Percentiles rank a stretch among this genome's conserved stretches.
Conservation (phyloP, 2,329 filamentous ascomycete species). For the Stromatinia cepivora region DNA sequence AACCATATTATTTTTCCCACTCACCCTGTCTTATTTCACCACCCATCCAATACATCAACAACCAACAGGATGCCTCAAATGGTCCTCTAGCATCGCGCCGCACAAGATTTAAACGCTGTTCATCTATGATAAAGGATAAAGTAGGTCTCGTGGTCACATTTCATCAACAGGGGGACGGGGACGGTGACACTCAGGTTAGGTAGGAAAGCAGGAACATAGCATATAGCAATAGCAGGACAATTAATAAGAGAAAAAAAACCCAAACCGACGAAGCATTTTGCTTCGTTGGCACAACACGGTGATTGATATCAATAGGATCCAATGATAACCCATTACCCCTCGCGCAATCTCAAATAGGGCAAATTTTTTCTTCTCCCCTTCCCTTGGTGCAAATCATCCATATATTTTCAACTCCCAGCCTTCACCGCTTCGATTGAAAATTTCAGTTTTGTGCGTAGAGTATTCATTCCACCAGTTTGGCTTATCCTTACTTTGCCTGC, state of each 20-base stretch:
- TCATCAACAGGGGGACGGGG: neutral
- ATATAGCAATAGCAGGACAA: neutral
- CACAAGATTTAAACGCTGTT: conserved; percentile 16
- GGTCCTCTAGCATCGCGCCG: neutral
- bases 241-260: neutral
- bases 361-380: neutral
- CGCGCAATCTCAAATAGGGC: neutral
- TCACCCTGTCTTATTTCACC: neutral
- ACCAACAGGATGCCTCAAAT: neutral
- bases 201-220: conserved; percentile 14
- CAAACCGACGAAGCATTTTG: conserved; percentile 12
- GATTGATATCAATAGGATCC: conserved; percentile 12
- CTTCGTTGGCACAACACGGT: conserved; percentile 22
- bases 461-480: neutral
- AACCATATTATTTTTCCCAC: neutral
- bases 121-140: neutral
- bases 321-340: conserved; percentile 8
- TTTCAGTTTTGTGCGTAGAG: neutral
- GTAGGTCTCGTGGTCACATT: conserved; percentile 19
- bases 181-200: neutral
- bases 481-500: neutral
- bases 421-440: conserved; percentile 11
- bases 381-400: neutral
- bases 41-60: neutral
- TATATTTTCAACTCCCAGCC: neutral